Percentiles rank a stretch among this genome's conserved stretches.
phyloP scores from a whole-genome alignment of 2,329 filamentous ascomycete species.

The Diaporthe longicolla region DNA sequence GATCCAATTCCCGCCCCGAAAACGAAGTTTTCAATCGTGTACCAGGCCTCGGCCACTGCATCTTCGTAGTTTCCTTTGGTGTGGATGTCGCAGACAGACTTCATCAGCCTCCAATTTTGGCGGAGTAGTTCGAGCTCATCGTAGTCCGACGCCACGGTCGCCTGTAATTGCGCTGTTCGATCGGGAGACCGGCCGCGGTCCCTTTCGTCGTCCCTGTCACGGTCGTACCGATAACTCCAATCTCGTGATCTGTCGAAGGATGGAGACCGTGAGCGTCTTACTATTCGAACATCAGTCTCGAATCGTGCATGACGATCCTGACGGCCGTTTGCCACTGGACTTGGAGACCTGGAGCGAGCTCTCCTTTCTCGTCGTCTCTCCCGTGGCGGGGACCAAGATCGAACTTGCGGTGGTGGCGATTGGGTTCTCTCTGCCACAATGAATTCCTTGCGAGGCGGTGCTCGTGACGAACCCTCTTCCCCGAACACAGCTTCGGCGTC shows the following conservation, averaged over 20 bases:
- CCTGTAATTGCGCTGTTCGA: background rate
- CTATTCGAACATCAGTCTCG: background rate
- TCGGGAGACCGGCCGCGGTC: background rate
- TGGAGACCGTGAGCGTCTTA: background rate
- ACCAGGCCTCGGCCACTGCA: background rate
- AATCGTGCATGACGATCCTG: conserved; percentile 2
- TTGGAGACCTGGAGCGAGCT: background rate
- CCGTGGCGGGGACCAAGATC: background rate
- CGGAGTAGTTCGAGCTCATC: conserved; percentile 3
- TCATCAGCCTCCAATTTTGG: conserved; percentile 18
- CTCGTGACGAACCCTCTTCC: background rate
- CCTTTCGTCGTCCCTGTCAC: background rate
- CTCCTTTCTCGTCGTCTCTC: background rate
- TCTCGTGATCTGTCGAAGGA: background rate
- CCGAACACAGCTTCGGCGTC: background rate
- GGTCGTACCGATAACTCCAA: no score
- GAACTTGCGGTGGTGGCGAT: background rate
- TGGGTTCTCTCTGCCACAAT: background rate
- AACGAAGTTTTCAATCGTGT: background rate
- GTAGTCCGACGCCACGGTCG: background rate
- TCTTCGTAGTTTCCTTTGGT: background rate
- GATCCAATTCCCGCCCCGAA: background rate
- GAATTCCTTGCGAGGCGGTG: background rate
- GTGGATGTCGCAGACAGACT: background rate
- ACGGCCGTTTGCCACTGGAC: background rate